Conservation (phyloP, 768 basidiomycete species). For the Exsudoporus frostii region DNA sequence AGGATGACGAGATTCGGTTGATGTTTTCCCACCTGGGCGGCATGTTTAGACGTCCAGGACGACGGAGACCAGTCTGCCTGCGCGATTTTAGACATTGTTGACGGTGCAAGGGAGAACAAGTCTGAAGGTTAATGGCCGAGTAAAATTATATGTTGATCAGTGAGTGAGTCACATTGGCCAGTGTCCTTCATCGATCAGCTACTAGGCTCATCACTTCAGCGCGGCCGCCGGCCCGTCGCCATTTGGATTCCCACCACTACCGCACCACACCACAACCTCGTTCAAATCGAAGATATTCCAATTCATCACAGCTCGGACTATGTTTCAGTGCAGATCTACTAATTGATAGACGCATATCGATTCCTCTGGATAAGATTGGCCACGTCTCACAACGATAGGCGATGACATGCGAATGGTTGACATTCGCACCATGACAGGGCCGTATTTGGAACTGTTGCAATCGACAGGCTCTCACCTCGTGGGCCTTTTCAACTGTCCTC, state of each 20-base stretch:
- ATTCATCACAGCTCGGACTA: background rate
- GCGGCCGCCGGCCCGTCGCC: background rate
- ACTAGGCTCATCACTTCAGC: background rate
- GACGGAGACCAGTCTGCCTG: slow-evolving; percentile 58
- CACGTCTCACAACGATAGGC: background rate
- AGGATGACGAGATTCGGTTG: background rate
- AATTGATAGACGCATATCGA: background rate
- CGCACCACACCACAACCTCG: background rate
- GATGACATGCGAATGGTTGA: background rate
- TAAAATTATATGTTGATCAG: background rate
- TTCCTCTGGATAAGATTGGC: background rate
- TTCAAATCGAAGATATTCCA: background rate
- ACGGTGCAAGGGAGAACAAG: background rate
- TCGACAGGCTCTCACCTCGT: background rate
- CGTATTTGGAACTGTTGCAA: background rate
- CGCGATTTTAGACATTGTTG: slow-evolving; percentile 10
- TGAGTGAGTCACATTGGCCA: background rate
- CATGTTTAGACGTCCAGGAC: slow-evolving; percentile 75
- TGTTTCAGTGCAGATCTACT: background rate
- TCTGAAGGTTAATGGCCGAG: background rate
- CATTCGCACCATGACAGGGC: background rate
- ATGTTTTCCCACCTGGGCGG: slow-evolving; percentile 61
- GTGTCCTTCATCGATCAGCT: background rate
- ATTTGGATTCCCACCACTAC: background rate
- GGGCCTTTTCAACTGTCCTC: background rate